phyloP scores from a whole-genome alignment of 2,329 filamentous ascomycete species.

The Colletotrichum eremochloae region DNA sequence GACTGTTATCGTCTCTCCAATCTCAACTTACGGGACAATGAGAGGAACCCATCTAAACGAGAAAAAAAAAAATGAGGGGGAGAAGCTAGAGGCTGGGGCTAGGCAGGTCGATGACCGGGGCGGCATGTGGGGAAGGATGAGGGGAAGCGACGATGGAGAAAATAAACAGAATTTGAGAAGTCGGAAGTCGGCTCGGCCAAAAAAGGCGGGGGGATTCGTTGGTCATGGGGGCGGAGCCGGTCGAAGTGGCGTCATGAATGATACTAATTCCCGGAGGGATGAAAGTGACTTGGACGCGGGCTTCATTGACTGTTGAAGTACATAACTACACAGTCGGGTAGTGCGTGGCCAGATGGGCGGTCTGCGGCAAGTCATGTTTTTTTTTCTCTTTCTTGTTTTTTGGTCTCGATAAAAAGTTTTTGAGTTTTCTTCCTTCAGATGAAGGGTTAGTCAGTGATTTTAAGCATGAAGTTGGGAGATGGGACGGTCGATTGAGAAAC shows the following conservation, averaged over 20 bases:
- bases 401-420: too few species aligned
- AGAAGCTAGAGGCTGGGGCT: not conserved
- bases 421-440: conserved; percentile 4
- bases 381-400: not conserved
- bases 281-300: not conserved
- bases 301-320: not conserved
- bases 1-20: not conserved
- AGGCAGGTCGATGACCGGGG: not conserved
- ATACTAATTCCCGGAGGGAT: not conserved
- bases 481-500: conserved; percentile 6
- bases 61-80: conserved; percentile 8
- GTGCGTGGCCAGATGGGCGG: too few species aligned
- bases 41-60: not conserved
- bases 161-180: not conserved
- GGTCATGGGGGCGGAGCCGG: not conserved
- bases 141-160: conserved; percentile 23
- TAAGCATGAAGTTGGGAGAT: conserved; percentile 1
- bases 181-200: not conserved
- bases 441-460: not conserved
- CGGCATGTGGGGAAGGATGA: conserved; percentile 33
- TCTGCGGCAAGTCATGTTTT: not conserved
- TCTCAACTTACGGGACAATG: not conserved
- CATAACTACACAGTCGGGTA: not conserved
- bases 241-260: conserved; percentile 15
- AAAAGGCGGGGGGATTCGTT: conserved; percentile 13